These are phyloP conservation scores for Fusarium concolor DNA, from an alignment of 2,329 filamentous ascomycete genomes.

Conservation along the genomic window DNA sequence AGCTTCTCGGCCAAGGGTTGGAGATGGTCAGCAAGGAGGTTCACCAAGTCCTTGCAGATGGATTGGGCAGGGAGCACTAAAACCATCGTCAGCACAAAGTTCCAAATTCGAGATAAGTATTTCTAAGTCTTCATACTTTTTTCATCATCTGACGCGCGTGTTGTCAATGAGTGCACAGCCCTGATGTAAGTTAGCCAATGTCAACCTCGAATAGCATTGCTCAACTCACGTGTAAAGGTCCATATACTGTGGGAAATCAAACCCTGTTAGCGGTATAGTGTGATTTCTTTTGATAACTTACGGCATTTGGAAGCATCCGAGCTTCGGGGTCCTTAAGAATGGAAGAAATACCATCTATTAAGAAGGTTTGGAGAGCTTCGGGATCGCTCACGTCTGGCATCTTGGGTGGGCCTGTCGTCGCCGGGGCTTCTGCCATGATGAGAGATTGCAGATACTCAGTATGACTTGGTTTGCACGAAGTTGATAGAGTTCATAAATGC, in stretches of 20 bases:
- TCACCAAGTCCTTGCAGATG: neutral
- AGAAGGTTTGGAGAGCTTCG: neutral
- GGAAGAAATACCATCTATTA: neutral
- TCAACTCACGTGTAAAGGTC: neutral
- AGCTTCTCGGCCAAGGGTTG: neutral
- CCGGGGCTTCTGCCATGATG: no score
- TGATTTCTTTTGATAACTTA: neutral
- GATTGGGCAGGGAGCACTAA: neutral
- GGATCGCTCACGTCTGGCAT: neutral
- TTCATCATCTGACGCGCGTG: no score
- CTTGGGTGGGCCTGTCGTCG: neutral
- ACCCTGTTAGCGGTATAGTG: no score
- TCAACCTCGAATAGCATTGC: no score
- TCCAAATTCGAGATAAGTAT: no score
- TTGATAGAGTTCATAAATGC: no score
- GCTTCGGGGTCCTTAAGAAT: neutral
- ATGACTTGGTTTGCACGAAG: no score
- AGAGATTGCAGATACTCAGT: no score
- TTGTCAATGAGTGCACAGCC: neutral
- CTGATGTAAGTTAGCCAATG: neutral
- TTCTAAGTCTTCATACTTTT: neutral
- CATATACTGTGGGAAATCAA: neutral
- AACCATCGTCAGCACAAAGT: no score
- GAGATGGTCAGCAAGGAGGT: neutral
- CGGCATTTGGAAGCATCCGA: neutral